phyloP scores from a whole-genome alignment of 2,329 filamentous ascomycete species.

The Fusarium sambucinum region DNA sequence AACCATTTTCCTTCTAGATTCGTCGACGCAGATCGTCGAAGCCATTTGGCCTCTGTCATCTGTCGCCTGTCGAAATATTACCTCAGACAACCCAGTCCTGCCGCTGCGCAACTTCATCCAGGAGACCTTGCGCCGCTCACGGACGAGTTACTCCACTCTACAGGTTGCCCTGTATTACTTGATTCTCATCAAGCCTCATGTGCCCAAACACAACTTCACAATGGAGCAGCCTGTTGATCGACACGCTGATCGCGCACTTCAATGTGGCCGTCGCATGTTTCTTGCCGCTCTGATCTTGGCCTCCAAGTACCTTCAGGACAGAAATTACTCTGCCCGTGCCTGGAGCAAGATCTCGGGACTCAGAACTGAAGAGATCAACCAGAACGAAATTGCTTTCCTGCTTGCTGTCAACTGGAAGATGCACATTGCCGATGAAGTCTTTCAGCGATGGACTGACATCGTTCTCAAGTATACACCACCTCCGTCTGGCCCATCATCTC shows the following conservation, averaged over 20 bases:
- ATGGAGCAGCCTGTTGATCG: constrained; percentile 84
- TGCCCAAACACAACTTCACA: constrained; percentile 85
- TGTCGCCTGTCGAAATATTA: constrained; percentile 78
- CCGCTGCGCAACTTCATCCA: constrained; percentile 96
- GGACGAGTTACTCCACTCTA: constrained; percentile 96
- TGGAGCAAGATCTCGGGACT: constrained; percentile 99
- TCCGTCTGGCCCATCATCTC: constrained; percentile 65
- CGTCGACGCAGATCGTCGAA: constrained; percentile 96
- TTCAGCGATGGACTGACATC: constrained; percentile 94
- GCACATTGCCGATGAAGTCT: constrained; percentile 89
- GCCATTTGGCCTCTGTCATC: constrained; percentile 96
- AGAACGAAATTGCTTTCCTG: constrained; percentile 94
- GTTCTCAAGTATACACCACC: constrained; percentile 88
- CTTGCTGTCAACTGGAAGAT: constrained; percentile 92
- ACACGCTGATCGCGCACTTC: constrained; percentile 81
- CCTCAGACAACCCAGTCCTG: constrained; percentile 80
- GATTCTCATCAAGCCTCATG: constrained; percentile 90
- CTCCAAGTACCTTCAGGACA: constrained; percentile 97
- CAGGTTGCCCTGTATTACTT: constrained; percentile 98
- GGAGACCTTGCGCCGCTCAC: constrained; percentile 92
- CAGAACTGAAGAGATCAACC: constrained; percentile 92
- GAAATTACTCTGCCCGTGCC: constrained; percentile 95
- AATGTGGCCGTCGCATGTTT: constrained; percentile 98
- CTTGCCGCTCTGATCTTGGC: constrained; percentile 93
- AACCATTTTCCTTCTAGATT: constrained; percentile 73